These are phyloP conservation scores for Colletotrichum tamarilloi DNA, from an alignment of 2,329 filamentous ascomycete species.

Conservation along the genomic window DNA sequence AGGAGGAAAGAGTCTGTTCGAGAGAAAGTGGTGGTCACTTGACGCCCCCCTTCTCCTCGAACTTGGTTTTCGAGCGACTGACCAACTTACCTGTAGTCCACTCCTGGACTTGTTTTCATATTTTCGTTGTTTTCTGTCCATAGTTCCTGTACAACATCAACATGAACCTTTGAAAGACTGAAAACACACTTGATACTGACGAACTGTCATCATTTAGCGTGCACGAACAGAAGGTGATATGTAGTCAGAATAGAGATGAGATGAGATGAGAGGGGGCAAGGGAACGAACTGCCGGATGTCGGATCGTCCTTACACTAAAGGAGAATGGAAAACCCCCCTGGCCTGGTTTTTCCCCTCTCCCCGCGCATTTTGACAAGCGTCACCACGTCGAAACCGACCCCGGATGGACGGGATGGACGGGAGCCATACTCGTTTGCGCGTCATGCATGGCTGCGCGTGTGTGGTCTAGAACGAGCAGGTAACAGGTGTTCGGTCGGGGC, in stretches of 20 bases:
- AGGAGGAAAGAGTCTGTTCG: not conserved
- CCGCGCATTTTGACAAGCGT: conserved; percentile 27
- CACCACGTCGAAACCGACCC: not conserved
- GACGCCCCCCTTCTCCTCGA: not conserved
- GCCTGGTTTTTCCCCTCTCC: conserved; percentile 13
- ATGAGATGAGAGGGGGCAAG: not conserved
- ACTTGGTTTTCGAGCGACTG: conserved; percentile 1
- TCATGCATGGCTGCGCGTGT: not conserved
- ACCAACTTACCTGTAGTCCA: conserved; percentile 7
- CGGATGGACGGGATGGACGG: not conserved
- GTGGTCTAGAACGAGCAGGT: not conserved
- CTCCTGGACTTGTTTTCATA: conserved; percentile 23
- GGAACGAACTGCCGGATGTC: not conserved
- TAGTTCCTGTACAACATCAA: conserved; percentile 31
- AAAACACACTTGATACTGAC: too few relatives aligned
- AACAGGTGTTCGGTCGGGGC: too few relatives aligned
- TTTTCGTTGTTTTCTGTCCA: conserved; percentile 3
- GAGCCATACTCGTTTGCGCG: not conserved
- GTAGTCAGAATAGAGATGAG: conserved; percentile 28
- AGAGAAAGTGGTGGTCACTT: not conserved
- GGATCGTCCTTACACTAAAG: conserved; percentile 11
- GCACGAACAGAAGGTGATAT: not conserved
- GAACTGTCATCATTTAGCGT: not conserved
- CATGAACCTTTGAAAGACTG: conserved; percentile 5
- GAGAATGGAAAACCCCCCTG: not conserved